Evolutionary conservation across 768 basidiomycete species (phyloP).

Genomic region (Lentinula guzmanii): DNA sequence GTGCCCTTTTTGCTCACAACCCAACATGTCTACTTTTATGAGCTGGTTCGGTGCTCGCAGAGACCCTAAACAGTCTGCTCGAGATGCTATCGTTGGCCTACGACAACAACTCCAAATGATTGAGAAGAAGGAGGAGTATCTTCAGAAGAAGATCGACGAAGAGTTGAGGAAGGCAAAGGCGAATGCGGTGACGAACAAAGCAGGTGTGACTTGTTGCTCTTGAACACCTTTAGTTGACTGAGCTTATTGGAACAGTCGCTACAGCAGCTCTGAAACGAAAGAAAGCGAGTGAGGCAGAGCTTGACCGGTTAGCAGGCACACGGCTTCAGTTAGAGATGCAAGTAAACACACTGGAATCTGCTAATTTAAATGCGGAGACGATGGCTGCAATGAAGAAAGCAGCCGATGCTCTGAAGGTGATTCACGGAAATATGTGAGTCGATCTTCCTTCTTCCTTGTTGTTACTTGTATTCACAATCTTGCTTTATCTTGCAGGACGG

Average conservation of each 20-base stretch:
- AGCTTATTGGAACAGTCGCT: conserved; percentile 51
- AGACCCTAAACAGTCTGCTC: conserved; percentile 78
- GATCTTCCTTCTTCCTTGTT: neutral
- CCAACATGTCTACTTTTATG: conserved; percentile 41
- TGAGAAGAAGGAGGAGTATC: conserved; percentile 98
- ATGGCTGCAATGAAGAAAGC: conserved; percentile 98
- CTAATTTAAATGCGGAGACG: conserved; percentile 96
- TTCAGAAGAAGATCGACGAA: conserved; percentile 95
- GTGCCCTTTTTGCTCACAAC: neutral
- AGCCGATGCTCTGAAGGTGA: conserved; percentile 79
- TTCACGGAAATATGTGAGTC: conserved; percentile 86
- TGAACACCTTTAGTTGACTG: conserved; percentile 2
- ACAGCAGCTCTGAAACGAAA: conserved; percentile 88
- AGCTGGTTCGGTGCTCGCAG: conserved; percentile 83
- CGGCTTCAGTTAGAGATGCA: conserved; percentile 93
- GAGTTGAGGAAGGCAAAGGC: conserved; percentile 87
- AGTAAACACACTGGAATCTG: conserved; percentile 94
- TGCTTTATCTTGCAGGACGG: conserved; percentile 41
- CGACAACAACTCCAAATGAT: conserved; percentile 94
- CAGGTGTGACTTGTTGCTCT: conserved; percentile 46
- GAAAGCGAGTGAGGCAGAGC: conserved; percentile 82
- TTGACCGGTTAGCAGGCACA: conserved; percentile 80
- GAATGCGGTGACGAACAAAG: conserved; percentile 91
- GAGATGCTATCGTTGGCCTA: conserved; percentile 89
- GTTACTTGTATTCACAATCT: neutral